Evolutionary conservation across 441 rosid species (phyloP), one percentile per base, ranked within the genome.

Genomic region (Corymbia calophylla): DNA sequence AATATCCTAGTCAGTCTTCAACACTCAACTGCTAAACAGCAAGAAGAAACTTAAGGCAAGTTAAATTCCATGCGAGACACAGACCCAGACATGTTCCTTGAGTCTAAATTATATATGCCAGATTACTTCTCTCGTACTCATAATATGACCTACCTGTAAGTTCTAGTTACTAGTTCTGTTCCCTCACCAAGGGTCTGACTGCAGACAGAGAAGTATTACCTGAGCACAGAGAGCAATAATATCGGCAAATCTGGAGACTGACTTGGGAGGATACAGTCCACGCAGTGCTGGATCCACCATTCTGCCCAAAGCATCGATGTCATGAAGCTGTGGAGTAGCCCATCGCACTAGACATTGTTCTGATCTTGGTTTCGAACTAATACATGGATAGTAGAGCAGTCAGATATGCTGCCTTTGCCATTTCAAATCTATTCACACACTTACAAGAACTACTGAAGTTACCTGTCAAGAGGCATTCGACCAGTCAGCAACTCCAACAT

Each of bases 281-380:
- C 97, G 95, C 89, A 98, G 92, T 5, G 99, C 97, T 23, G 99
- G 99, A 89, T 98, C 99, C 53, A 92, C 99, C 98, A 98, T 96
- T 56, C 90, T 95, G 77, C 47, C 90, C 89, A 98, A 91, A 88
- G 99, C 97, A 29, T 94, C 96, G 60, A 93, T 93, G 92, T 96
- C 97, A 89, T 94, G 96, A 32, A 97, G 95, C 89, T 94, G 95
- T 31, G 99, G 97, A 54, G 93, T 94, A 18, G 98, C 99, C 99
- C 99, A 98, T 27, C 94, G 92, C 32, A 94, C 99, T 49, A 98
- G 92, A 89, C 95, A 94, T 91, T 96, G 97, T 92, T 98, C 99
- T 27, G 95, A 31, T 93, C 91, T 96, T 44, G 97, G 94, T 87
- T 91, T 98, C 64, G 95, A 93, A 90, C 99, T 97, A 44, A 55